Percentiles rank a stretch among this genome's conserved stretches.
These are phyloP conservation scores for Botrytis byssoidea DNA, from an alignment of 2,329 filamentous ascomycete genomes.

Conservation along the genomic window DNA sequence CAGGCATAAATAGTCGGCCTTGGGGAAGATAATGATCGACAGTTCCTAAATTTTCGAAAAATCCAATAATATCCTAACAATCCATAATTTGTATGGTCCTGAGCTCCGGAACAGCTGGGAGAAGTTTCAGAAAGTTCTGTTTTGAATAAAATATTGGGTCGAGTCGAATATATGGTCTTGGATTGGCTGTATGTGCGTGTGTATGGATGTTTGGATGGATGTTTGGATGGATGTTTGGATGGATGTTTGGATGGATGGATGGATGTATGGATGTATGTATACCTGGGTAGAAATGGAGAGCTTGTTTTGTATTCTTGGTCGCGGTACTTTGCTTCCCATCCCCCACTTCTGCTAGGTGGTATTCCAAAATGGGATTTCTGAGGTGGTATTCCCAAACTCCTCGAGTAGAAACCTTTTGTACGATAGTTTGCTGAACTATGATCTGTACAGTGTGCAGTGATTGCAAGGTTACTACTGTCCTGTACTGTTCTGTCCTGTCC, in stretches of 20 bases:
- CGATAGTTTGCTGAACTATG: background rate
- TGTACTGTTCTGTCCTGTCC: background rate
- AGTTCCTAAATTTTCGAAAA: background rate
- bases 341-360: constrained; percentile 13
- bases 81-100: background rate
- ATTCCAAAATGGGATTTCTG: background rate
- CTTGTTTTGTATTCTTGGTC: background rate
- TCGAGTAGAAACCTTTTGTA: background rate
- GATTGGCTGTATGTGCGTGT: background rate
- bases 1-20: background rate
- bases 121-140: constrained; percentile 11
- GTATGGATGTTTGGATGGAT: background rate
- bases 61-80: background rate
- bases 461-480: constrained; percentile 10
- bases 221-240: background rate
- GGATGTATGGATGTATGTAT: background rate
- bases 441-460: background rate
- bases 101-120: background rate
- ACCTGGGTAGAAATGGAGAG: background rate
- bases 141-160: background rate
- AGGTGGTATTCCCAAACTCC: background rate
- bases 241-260: background rate
- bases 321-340: background rate
- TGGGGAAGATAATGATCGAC: constrained; percentile 10
- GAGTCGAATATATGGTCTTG: background rate